Conservation (phyloP, 2,329 filamentous ascomycete species). For the Fusarium penzigii region DNA sequence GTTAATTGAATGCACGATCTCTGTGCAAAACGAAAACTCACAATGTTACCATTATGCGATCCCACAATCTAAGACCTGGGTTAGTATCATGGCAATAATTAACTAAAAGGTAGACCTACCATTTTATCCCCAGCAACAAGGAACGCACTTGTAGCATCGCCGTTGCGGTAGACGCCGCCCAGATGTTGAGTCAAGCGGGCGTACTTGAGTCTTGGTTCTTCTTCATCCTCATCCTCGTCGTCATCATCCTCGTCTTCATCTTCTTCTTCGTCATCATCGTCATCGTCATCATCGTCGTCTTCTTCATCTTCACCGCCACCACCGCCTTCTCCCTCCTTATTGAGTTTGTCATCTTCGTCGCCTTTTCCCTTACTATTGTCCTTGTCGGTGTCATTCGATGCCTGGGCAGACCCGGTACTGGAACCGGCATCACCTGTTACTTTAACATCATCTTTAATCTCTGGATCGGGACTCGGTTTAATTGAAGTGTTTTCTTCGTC, state of each 20-base stretch:
- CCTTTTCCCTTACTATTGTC: constrained; percentile 13
- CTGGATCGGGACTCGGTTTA: constrained; percentile 38
- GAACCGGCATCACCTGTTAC: constrained; percentile 5
- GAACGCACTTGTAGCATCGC: constrained; percentile 91
- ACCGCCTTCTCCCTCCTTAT: constrained; percentile 18
- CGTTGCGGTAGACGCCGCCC: constrained; percentile 83
- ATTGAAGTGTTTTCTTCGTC: constrained; percentile 42
- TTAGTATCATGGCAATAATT: constrained; percentile 10
- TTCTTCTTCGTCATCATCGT: constrained; percentile 43
- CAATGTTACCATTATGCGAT: constrained; percentile 95
- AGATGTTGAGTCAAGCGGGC: constrained; percentile 81
- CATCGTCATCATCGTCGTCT: constrained; percentile 28
- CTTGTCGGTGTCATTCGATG: constrained; percentile 22
- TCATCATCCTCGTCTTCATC: constrained; percentile 65
- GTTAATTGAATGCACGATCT: constrained; percentile 26
- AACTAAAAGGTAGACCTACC: constrained; percentile 53
- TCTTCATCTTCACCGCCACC: constrained; percentile 22
- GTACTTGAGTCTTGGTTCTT: constrained; percentile 94
- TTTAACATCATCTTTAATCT: background rate
- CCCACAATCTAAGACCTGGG: constrained; percentile 70
- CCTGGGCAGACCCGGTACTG: constrained; percentile 17
- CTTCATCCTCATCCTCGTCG: constrained; percentile 81
- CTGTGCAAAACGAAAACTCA: constrained; percentile 47
- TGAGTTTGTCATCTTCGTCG: constrained; percentile 17
- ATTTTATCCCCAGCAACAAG: constrained; percentile 94